Conservation (phyloP, 352 stramenopile genomes). For the Saprolegnia diclina region DNA sequence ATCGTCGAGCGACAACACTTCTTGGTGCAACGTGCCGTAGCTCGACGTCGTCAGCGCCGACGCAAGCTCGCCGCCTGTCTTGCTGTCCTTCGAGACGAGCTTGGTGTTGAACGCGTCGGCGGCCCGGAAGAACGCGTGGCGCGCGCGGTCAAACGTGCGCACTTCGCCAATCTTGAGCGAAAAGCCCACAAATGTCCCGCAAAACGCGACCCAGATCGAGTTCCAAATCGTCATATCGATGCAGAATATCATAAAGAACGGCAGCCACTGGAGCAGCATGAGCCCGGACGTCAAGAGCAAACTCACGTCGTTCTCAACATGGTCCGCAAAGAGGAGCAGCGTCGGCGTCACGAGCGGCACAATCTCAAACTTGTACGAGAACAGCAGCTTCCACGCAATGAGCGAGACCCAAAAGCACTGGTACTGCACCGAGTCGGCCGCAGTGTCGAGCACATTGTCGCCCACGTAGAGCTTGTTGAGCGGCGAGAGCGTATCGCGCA, state of each 20-base stretch:
- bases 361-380: conserved; percentile 98
- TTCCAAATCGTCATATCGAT: conserved; percentile 99
- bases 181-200: conserved; percentile 95
- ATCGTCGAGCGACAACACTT: conserved; percentile 10
- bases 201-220: conserved; percentile 95
- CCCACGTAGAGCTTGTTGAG: conserved; percentile 96
- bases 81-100: conserved; percentile 69
- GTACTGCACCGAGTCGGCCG: conserved; percentile 86
- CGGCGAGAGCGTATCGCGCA: conserved; percentile 87
- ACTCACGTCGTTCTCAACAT: conserved; percentile 83
- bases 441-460: conserved; percentile 94
- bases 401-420: conserved; percentile 94
- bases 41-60: background rate
- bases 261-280: conserved; percentile 94
- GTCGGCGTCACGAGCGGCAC: conserved; percentile 92
- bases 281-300: conserved; percentile 83
- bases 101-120: conserved; percentile 84
- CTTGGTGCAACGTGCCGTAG: conserved; percentile 6
- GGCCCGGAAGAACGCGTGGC: conserved; percentile 77
- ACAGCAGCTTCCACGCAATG: conserved; percentile 95
- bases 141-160: conserved; percentile 85
- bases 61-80: conserved; percentile 58
- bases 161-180: conserved; percentile 96
- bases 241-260: conserved; percentile 97
- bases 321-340: conserved; percentile 95